Base-by-base conservation (phyloP, 2,329 filamentous ascomycete species). In the Fusarium sp. region DNA sequence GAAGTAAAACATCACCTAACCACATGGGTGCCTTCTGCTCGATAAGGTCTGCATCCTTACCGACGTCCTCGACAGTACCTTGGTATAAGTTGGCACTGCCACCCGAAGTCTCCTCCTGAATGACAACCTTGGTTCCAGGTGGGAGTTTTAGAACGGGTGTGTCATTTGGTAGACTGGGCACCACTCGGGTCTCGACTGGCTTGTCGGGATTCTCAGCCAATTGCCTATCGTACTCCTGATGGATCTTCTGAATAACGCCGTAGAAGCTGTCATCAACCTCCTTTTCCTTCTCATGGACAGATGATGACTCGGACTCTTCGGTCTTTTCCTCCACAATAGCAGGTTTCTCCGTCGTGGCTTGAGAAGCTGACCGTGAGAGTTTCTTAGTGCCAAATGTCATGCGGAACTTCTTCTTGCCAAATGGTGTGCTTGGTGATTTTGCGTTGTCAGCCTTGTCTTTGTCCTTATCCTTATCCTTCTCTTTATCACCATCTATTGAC, bases 1-100 rank as follows among this genome's bases (percentile, higher is more conserved):
- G 77, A 46, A 99, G 83, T 15, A 99, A 83, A 36, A 97, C 87
- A 68, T 98, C 94, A 15, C 92, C 94, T 8, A 99, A 84, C 96
- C 96, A 99, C 83, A 92, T 91, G 3, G 96, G 95, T 8, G 91
- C 94, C 40, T 91, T 88, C 74, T 93, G 91, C 80, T 98, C 94
- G 53, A 99, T 91, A 20, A 91, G 81, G 78, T 97, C 93, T 20
- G 90, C 91, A 73, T 97, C 92, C 46, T 87, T 83, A 2, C 91
- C 92, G 6, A 97, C 85, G 9, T 88, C 89, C 57, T 88, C 91
- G 4, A 98, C 92, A 4, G 91, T 97, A 30, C 96, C 95, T 74
- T 96, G 88, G 77, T 97, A 99, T 12, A 98, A 83, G 82, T 98
- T 96, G 30, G 93, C 92, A 59, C 86, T 90, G 53, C 89, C 89